A percentile compares a stretch with the other conserved stretches of the same genome.
Evolutionary conservation across 164 flowering plant genomes (phyloP).

Genomic region (Vitis riparia): DNA sequence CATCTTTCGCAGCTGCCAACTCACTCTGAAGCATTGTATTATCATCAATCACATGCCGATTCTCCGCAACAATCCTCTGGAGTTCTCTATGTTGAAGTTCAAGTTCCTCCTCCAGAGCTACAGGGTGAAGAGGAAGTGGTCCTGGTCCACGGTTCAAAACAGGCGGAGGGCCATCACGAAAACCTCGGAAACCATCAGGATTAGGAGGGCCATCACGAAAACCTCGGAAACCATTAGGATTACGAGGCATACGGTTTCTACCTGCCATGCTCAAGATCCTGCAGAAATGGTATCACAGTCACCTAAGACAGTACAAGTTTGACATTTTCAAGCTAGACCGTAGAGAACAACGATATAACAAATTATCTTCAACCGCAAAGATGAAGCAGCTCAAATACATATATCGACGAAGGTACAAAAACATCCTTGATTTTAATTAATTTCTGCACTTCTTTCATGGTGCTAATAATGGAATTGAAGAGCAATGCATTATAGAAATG

Average conservation of each 20-base stretch:
- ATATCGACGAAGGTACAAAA: background rate
- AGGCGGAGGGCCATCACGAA: constrained; percentile 38
- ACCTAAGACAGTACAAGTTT: constrained; percentile 1
- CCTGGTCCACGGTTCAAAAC: constrained; percentile 34
- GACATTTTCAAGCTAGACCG: background rate
- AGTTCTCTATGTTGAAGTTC: constrained; percentile 55
- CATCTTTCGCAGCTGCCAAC: constrained; percentile 52
- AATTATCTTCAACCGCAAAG: background rate
- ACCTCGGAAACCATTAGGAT: constrained; percentile 36
- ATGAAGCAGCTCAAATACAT: background rate
- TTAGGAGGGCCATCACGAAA: constrained; percentile 37
- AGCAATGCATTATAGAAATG: too few species aligned
- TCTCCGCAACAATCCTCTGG: constrained; percentile 50
- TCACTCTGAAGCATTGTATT: constrained; percentile 54
- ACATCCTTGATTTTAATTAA: background rate
- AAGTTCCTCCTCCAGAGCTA: constrained; percentile 62
- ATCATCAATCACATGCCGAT: constrained; percentile 53
- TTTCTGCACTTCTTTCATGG: background rate
- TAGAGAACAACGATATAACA: background rate
- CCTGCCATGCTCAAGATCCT: constrained; percentile 51
- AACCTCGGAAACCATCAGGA: constrained; percentile 36
- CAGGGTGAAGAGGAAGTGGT: constrained; percentile 46
- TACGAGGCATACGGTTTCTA: constrained; percentile 50
- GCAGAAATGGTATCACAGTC: constrained; percentile 19
- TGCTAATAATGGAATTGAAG: too few species aligned